Conservation (phyloP, 371 early-diverging fungal genomes). For the Amoeboaphelidium occidentale region DNA sequence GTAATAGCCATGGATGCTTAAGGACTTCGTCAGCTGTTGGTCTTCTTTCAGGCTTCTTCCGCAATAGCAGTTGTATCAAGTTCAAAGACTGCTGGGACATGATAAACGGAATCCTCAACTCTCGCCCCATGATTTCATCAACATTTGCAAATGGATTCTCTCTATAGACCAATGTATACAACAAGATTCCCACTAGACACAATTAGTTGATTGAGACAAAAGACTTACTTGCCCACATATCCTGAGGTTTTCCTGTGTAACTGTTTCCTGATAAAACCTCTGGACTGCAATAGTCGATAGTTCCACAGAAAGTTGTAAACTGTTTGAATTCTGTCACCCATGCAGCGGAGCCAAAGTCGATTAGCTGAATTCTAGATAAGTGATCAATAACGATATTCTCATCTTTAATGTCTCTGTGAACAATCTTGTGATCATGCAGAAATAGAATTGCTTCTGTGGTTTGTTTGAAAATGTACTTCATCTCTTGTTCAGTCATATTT, state of each 20-base stretch:
- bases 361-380: not conserved
- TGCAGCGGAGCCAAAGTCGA: not conserved
- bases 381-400: slow-evolving; percentile 2
- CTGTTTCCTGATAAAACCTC: not conserved
- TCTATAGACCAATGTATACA: slow-evolving; percentile 14
- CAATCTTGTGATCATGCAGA: slow-evolving; percentile 7
- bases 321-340: too few relatives aligned
- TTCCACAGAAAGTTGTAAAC: slow-evolving; percentile 1
- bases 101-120: not conserved
- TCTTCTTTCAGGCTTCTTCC: not conserved
- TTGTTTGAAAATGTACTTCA: slow-evolving; percentile 1
- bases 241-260: slow-evolving; percentile 6
- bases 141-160: slow-evolving; percentile 13
- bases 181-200: slow-evolving; percentile 15
- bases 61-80: not conserved
- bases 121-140: not conserved
- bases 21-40: not conserved
- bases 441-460: slow-evolving; percentile 4
- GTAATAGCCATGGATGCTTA: not conserved
- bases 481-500: not conserved
- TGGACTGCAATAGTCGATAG: not conserved
- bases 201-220: too few relatives aligned
- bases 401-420: slow-evolving; percentile 13
- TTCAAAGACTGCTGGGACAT: not conserved
- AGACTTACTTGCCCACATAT: slow-evolving; percentile 16